Base-by-base conservation (phyloP, 345 rosid species). In the Crucihimalaya himalaica region DNA sequence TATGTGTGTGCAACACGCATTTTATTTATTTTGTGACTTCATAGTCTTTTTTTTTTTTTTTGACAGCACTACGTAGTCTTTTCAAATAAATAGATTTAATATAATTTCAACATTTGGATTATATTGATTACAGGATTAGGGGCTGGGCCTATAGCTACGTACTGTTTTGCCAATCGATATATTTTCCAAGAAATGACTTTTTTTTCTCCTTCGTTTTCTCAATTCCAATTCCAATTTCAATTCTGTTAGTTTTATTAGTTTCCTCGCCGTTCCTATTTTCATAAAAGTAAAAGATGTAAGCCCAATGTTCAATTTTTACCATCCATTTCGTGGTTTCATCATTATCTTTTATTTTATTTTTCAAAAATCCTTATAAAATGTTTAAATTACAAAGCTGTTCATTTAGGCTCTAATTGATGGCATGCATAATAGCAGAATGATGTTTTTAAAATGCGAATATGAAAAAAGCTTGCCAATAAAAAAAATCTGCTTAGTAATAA, bases 111-210 rank as follows among this genome's bases (percentile, higher is more conserved):
- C 42, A 37, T 47, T 47, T 74, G 72, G 53, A 50, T 42, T 16
- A 32, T 54, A 72, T 62, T 62, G 14, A 72, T 42, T 62, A 72
- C 70, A 72, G 28, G 71, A 73, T 66, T 58, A 74, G 46, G 61
- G n/a, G 53, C 23, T 57, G 52, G 34, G 61, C 67, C 72, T 37
- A 37, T 54, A 48, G 47, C 52, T 57, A 35, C 59, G 66, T 19
- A 20, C 23, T 56, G 52, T 12, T 55, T 73, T 73, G 72, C 66
- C 78, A 47, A 66, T 74, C 47, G 2, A 57, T 57, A 58, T 56
- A 45, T 57, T 73, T 66, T 34, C 72, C 59, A 74, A 56, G 45
- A 58, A 14, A 14, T 20, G 45, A 66, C 66, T 35, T 35, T 10
- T 35, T 35, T 8, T 16, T 48, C 45, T 31, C 59, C 43, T 18